phyloP scores from a whole-genome alignment of 306 rosid species.

The Cicer arietinum region DNA sequence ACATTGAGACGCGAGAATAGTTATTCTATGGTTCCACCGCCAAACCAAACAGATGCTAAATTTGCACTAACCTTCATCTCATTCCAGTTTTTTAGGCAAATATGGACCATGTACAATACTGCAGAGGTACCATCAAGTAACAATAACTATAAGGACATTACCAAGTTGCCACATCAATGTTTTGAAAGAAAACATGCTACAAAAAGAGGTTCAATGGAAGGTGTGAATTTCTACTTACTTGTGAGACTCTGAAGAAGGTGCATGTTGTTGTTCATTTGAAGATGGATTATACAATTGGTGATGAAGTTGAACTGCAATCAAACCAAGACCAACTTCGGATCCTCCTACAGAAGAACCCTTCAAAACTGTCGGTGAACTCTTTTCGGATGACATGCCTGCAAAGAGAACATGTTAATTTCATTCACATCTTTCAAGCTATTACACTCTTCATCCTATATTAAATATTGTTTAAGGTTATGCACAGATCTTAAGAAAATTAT shows the following conservation, averaged over 20 bases:
- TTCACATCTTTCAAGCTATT: not conserved
- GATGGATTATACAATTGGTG: constrained; percentile 59
- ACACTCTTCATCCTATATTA: too few species aligned
- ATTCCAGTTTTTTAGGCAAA: constrained; percentile 47
- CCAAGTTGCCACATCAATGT: not conserved
- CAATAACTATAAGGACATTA: constrained; percentile 33
- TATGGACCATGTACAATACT: constrained; percentile 67
- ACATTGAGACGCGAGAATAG: too few species aligned
- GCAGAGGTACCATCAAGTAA: constrained; percentile 50
- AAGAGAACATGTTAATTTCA: constrained; percentile 27
- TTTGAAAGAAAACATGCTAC: constrained; percentile 1
- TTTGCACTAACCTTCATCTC: constrained; percentile 45
- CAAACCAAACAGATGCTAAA: not conserved
- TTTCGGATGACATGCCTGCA: constrained; percentile 74
- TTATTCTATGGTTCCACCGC: too few species aligned
- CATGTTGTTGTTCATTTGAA: constrained; percentile 51
- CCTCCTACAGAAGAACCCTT: constrained; percentile 67
- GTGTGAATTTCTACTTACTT: constrained; percentile 56
- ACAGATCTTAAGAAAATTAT: too few species aligned
- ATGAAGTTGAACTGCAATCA: constrained; percentile 63
- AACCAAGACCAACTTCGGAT: constrained; percentile 48
- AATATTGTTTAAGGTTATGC: too few species aligned
- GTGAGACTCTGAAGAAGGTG: constrained; percentile 62
- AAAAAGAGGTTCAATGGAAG: constrained; percentile 20
- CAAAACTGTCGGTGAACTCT: constrained; percentile 50